Conservation (phyloP, 2,329 filamentous ascomycete species). For the Rugonectria rugulosa region DNA sequence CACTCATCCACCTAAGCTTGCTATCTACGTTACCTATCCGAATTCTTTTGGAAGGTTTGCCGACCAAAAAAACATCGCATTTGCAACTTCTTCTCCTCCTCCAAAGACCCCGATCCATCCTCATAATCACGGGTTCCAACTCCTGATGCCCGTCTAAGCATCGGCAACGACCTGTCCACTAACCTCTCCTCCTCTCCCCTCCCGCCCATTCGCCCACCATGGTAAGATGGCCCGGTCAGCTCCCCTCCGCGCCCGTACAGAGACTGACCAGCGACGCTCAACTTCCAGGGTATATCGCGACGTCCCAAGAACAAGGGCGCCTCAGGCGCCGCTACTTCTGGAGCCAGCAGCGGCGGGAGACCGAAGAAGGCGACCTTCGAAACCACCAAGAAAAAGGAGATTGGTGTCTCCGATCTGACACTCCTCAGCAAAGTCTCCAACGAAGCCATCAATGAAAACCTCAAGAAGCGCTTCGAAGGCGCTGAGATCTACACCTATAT, state of each 20-base stretch:
- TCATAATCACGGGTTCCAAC: constrained; percentile 18
- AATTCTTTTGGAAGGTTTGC: constrained; percentile 29
- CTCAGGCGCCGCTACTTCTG: constrained; percentile 48
- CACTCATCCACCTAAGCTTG: constrained; percentile 32
- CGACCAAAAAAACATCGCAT: constrained; percentile 33
- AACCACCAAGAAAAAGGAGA: constrained; percentile 97
- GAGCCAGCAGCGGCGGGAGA: constrained; percentile 59
- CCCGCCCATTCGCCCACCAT: constrained; percentile 38
- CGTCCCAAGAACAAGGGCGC: constrained; percentile 51
- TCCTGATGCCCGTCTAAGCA: constrained; percentile 39
- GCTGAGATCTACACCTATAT: constrained; percentile 99
- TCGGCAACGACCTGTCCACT: constrained; percentile 23
- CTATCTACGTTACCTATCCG: too few relatives aligned
- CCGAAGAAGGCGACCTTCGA: constrained; percentile 98
- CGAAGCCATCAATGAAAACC: constrained; percentile 98
- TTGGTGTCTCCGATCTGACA: constrained; percentile 96
- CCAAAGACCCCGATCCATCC: constrained; percentile 13
- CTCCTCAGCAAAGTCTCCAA: constrained; percentile 98
- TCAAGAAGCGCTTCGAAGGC: constrained; percentile 98
- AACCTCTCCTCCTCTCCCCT: constrained; percentile 25
- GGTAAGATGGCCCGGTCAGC: constrained; percentile 40
- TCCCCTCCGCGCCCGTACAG: constrained; percentile 22
- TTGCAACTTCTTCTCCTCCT: constrained; percentile 21
- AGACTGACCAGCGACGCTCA: constrained; percentile 24
- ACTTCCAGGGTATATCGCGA: constrained; percentile 48